Evolutionary conservation across 225 moss, liverwort and hornwort species (phyloP).

Genomic region (Polytrichum formosum): DNA sequence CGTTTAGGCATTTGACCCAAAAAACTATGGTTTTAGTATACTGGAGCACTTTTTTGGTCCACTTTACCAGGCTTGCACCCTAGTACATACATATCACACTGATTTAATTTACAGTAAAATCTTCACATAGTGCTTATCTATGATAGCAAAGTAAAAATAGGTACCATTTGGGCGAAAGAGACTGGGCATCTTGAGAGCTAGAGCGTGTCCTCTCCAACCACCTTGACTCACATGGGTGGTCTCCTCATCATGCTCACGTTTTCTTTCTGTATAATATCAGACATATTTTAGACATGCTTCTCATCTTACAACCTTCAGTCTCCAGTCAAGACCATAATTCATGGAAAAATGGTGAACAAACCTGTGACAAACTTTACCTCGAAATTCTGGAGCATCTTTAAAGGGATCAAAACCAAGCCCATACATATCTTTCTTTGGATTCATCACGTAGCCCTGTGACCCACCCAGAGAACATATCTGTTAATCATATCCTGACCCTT

Average conservation of each 20-base stretch:
- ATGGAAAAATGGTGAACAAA: neutral
- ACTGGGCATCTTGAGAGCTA: constrained; percentile 57
- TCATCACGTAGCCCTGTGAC: constrained; percentile 50
- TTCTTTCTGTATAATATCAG: constrained; percentile 46
- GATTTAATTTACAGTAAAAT: too few relatives aligned
- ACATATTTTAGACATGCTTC: neutral
- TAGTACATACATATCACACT: too few relatives aligned
- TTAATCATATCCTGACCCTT: constrained; percentile 2
- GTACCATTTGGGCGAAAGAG: constrained; percentile 69
- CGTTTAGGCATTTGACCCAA: too few relatives aligned
- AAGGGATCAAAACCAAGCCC: constrained; percentile 84
- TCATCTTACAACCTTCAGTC: neutral
- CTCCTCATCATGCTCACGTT: constrained; percentile 46
- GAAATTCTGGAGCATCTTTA: constrained; percentile 76
- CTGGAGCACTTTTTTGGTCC: too few relatives aligned
- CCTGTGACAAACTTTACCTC: constrained; percentile 30
- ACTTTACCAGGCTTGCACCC: too few relatives aligned
- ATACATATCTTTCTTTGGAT: constrained; percentile 68
- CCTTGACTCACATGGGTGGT: constrained; percentile 46
- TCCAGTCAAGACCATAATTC: neutral
- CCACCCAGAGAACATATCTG: constrained; percentile 7
- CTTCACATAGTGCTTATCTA: too few relatives aligned
- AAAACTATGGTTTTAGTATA: too few relatives aligned
- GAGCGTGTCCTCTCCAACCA: constrained; percentile 52
- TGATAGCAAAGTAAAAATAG: neutral